These are phyloP conservation scores for Parathielavia appendiculata DNA, from an alignment of 495 filamentous ascomycete genomes.

Conservation along the genomic window DNA sequence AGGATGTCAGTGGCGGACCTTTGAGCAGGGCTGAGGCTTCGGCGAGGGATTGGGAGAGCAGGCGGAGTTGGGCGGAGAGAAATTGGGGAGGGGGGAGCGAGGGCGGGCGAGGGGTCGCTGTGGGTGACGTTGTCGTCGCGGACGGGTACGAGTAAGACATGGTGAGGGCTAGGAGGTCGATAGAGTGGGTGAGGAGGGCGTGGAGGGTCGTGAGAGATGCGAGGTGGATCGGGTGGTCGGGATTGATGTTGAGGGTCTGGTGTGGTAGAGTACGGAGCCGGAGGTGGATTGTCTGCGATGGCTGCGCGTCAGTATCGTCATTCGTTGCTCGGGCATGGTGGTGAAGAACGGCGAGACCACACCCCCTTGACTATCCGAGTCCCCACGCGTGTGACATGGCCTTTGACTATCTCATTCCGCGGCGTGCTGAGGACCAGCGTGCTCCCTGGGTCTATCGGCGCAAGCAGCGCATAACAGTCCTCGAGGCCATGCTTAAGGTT, in stretches of 20 bases:
- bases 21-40: constrained; percentile 61
- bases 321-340: background rate
- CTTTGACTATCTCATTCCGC: constrained; percentile 85
- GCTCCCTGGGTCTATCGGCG: constrained; percentile 72
- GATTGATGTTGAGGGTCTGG: constrained; percentile 46
- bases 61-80: constrained; percentile 71
- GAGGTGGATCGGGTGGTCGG: constrained; percentile 56
- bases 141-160: constrained; percentile 49
- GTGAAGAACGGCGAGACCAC: constrained; percentile 20
- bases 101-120: constrained; percentile 39
- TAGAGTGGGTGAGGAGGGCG: constrained; percentile 66
- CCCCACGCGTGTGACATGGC: constrained; percentile 77
- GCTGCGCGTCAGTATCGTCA: background rate
- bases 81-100: constrained; percentile 42
- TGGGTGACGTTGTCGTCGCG: constrained; percentile 40
- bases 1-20: constrained; percentile 43
- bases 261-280: constrained; percentile 47
- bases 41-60: constrained; percentile 68
- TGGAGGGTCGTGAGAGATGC: constrained; percentile 64
- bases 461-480: constrained; percentile 79
- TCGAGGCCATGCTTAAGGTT: constrained; percentile 78
- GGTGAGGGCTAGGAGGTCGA: constrained; percentile 75
- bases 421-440: constrained; percentile 86
- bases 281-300: constrained; percentile 42
- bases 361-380: constrained; percentile 72